Evolutionary conservation across 805 yeast species (phyloP), one percentile per base, ranked within the genome.

Genomic region (Kurtzmaniella fragi): DNA sequence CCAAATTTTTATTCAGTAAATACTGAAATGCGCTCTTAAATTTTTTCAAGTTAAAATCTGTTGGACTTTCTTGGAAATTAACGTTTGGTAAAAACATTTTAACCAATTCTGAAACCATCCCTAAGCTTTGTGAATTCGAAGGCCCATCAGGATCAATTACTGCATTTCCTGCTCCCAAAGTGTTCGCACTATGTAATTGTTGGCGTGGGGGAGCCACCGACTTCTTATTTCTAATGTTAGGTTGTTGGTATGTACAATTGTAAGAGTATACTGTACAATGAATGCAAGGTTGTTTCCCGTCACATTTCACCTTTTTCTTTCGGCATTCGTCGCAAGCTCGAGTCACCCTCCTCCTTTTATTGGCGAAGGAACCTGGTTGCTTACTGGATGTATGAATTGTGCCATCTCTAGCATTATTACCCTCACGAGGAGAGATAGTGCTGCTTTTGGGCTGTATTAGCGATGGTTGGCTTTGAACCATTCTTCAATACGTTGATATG

Each of bases 221-320:
- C 42, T 61, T 63, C 50, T 64, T 77, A 52, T 75, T 77, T 36
- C 85, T 61, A 40, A 71, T 64, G 38, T 82, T 71, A 8, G 95
- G 91, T 52, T 85, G 87, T 53, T 84, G 85, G 56, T 88, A 88
- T 0, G 95, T 78, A 61, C 96, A 88, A 41, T 78, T 83, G 58
- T 84, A 85, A 15, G 86, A 78, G 61, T 87, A 89, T 1, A 87
- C 95, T 1, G 95, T 84, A 56, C 96, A 88, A 57, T 81, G 87
- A 26, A 77, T 74, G 57, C 95, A 84, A 1, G 91, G 93, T 49
- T 75, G 82, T 49, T 75, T 73, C 4, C 91, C 93, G 55, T 83
- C 89, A 59, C 95, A 84, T 54, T 82, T 80, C 45, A 83, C 86
- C 54, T 84, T 84, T 60, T 82, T 83, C 59, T 73, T 75, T 15